Evolutionary conservation across 768 basidiomycete genomes (phyloP).

Genomic region (Lactifluus piperatus): DNA sequence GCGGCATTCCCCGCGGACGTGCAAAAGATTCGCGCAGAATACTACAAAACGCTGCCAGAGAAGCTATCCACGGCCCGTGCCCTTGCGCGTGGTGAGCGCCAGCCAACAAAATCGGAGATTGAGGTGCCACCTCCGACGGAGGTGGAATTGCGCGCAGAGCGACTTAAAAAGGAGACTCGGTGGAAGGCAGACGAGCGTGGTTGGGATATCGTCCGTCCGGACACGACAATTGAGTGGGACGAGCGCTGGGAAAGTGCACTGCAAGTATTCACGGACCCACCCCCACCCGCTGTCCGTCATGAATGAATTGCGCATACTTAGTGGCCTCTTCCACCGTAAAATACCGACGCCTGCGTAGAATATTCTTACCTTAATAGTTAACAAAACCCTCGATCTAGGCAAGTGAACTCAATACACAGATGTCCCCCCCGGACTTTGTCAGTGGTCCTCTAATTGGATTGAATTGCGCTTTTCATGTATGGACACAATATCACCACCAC

Average conservation of each 20-base stretch:
- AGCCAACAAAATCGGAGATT: constrained; percentile 79
- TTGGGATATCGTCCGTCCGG: constrained; percentile 68
- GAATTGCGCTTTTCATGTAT: not conserved
- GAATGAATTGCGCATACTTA: not conserved
- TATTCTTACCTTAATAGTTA: constrained; percentile 1
- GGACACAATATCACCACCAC: not conserved
- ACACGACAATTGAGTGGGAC: constrained; percentile 65
- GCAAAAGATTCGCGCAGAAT: constrained; percentile 61
- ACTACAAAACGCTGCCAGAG: constrained; percentile 61
- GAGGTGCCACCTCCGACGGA: constrained; percentile 77
- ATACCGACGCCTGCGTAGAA: not conserved
- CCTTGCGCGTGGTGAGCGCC: constrained; percentile 62
- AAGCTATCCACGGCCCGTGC: constrained; percentile 67
- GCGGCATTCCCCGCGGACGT: constrained; percentile 46
- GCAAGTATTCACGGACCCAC: constrained; percentile 47
- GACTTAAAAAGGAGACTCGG: constrained; percentile 78
- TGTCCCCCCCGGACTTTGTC: not conserved
- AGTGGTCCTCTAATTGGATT: not conserved
- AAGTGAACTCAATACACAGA: not conserved
- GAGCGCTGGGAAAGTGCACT: constrained; percentile 54
- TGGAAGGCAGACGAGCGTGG: constrained; percentile 78
- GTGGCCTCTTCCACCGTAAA: not conserved
- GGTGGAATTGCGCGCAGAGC: constrained; percentile 79
- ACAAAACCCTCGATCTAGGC: not conserved
- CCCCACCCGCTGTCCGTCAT: constrained; percentile 23